These are phyloP conservation scores for Penicillium lagena DNA, from an alignment of 495 filamentous ascomycete genomes.

Conservation along the genomic window DNA sequence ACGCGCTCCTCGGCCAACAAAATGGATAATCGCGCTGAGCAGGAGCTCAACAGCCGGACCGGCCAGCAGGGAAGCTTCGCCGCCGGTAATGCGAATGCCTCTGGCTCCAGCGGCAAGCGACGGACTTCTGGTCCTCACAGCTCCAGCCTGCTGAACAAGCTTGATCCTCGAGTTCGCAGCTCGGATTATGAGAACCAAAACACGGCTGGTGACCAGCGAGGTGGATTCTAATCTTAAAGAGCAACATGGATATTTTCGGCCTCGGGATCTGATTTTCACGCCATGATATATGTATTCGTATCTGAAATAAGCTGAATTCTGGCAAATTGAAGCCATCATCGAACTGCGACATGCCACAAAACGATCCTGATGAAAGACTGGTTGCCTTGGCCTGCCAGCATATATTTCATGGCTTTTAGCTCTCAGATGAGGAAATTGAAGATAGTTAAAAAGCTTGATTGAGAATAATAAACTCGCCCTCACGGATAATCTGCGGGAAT, in stretches of 20 bases:
- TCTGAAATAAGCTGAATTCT: too few species aligned
- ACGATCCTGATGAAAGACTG: constrained; percentile 11
- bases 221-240: not conserved
- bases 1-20: constrained; percentile 27
- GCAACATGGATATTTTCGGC: too few species aligned
- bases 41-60: constrained; percentile 31
- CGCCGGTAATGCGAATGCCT: too few species aligned
- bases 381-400: constrained; percentile 25
- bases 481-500: constrained; percentile 8
- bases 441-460: constrained; percentile 16
- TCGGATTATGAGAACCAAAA: constrained; percentile 3
- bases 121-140: constrained; percentile 25
- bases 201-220: not conserved
- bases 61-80: too few species aligned
- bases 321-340: too few species aligned
- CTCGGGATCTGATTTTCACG: too few species aligned
- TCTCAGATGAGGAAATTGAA: constrained; percentile 23
- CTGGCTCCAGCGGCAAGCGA: constrained; percentile 6
- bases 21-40: constrained; percentile 31
- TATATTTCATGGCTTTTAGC: constrained; percentile 21
- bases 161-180: constrained; percentile 16
- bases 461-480: constrained; percentile 2
- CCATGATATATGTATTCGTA: too few species aligned
- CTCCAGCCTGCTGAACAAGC: not conserved
- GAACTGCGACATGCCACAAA: too few species aligned